Base-by-base conservation (phyloP, 2,329 filamentous ascomycete species). In the Neoarthrinium moseri region DNA sequence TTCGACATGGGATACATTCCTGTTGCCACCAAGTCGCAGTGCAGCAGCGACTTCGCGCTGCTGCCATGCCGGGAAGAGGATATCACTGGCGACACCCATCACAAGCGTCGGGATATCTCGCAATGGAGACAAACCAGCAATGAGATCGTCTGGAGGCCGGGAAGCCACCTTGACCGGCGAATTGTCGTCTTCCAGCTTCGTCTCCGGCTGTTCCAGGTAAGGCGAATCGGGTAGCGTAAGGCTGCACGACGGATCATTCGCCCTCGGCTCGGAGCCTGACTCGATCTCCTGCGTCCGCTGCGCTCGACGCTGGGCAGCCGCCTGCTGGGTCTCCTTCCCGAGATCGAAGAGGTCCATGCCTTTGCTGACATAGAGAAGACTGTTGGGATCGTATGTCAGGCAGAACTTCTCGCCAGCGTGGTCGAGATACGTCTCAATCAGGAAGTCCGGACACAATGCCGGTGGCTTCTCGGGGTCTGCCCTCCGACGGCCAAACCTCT, bases 351-450 rank as follows among this genome's bases (percentile, higher is more conserved):
- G 75, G 62, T 99, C 94, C 94, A 99, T 99, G 5, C 94, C 94
- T 70, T 99, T 99, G 65, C 90, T 95, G 46, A 99, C 89, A 65
- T 99, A 99, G 3, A 99, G 75, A 30, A 97, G 72, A 61, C 91
- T 96, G 69, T 99, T 99, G 21, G 94, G 84, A 60, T 99, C 94
- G 64, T 97, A 97, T 52, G 94, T 91, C 21, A 99, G 77, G 63
- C 91, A 96, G 74, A 95, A 99, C 68, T 99, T 99, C 72, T 99
- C 94, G 17, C 94, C 94, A 0, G 94, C 94, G 60, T 99, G 94
- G 66, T 99, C 94, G 15, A 99, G 81, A 63, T 99, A 99, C 0
- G 94, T 99, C 70, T 99, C 94, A 55, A 99, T 96, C 20, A 99
- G 75, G 61, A 97, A 99, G 63, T 99, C 94, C 0, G 94, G 91